Evolutionary conservation across 2,329 filamentous ascomycete genomes (phyloP).

Genomic region (Xylariales sp.): DNA sequence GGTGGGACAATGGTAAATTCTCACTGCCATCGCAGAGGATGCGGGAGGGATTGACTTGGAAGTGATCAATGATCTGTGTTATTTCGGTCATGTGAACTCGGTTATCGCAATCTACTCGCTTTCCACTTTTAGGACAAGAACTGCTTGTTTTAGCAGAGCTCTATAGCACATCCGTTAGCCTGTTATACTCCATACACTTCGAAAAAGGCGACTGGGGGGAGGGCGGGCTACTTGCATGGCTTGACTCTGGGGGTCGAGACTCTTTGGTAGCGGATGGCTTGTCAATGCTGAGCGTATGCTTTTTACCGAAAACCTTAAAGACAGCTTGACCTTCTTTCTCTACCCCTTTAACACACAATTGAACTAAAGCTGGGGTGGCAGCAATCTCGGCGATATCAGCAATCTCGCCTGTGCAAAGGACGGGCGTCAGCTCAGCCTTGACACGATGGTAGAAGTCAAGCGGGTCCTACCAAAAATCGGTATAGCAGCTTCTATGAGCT

Average conservation of each 20-base stretch:
- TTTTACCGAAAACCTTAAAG: constrained; percentile 8
- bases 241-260: background rate
- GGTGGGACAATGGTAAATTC: background rate
- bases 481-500: constrained; percentile 19
- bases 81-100: background rate
- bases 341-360: constrained; percentile 26
- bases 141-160: background rate
- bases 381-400: constrained; percentile 8
- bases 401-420: constrained; percentile 18
- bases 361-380: constrained; percentile 20
- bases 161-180: too few relatives aligned
- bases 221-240: background rate
- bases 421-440: constrained; percentile 15
- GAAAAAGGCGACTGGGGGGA: background rate
- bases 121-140: background rate
- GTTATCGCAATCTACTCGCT: constrained; percentile 1
- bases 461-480: constrained; percentile 14
- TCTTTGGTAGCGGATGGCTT: background rate
- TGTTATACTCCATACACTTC: background rate
- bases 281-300: constrained; percentile 1
- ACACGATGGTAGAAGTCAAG: background rate
- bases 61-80: background rate
- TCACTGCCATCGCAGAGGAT: background rate
- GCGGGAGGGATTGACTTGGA: background rate
- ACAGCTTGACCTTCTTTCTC: constrained; percentile 27